Conservation (phyloP, 1,284 basidiomycete species). For the Marasmius tenuissimus region DNA sequence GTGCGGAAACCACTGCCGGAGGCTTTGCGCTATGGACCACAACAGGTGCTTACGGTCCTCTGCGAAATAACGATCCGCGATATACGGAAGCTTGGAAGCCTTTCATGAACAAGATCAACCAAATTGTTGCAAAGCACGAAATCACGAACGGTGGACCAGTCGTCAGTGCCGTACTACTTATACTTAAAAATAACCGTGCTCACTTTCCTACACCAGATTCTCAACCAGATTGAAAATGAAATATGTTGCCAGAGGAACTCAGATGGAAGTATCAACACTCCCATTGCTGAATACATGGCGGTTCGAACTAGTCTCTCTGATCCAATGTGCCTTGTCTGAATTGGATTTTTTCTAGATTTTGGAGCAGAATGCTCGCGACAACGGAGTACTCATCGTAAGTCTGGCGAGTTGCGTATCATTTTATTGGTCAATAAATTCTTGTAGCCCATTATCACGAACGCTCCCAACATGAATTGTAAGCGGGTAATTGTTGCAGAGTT, state of each 20-base stretch:
- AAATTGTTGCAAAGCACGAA: slow-evolving; percentile 47
- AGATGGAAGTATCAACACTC: slow-evolving; percentile 10
- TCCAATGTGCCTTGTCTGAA: not conserved
- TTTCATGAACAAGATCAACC: slow-evolving; percentile 51
- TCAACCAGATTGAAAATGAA: slow-evolving; percentile 37
- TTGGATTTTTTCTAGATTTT: slow-evolving; percentile 1
- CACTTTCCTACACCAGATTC: not conserved
- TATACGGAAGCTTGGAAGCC: slow-evolving; percentile 45
- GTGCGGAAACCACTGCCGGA: slow-evolving; percentile 63
- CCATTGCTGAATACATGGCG: slow-evolving; percentile 13
- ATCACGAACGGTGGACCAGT: slow-evolving; percentile 55
- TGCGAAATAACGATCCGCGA: slow-evolving; percentile 43
- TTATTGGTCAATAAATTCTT: not conserved
- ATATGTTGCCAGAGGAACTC: slow-evolving; percentile 34
- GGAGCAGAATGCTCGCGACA: slow-evolving; percentile 9
- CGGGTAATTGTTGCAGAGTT: not conserved
- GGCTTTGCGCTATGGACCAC: slow-evolving; percentile 67
- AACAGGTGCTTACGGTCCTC: slow-evolving; percentile 47
- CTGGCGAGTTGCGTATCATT: not conserved
- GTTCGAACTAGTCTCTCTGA: not conserved
- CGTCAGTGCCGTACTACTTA: slow-evolving; percentile 36
- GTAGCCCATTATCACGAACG: slow-evolving; percentile 12
- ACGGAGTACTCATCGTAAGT: slow-evolving; percentile 7
- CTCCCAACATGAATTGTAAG: slow-evolving; percentile 12
- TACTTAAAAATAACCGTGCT: not conserved